Percentiles rank a stretch among this genome's conserved stretches.
These are phyloP conservation scores for Tardiomyces digboiensis DNA, from an alignment of 1,139 yeast genomes.

Conservation along the genomic window DNA sequence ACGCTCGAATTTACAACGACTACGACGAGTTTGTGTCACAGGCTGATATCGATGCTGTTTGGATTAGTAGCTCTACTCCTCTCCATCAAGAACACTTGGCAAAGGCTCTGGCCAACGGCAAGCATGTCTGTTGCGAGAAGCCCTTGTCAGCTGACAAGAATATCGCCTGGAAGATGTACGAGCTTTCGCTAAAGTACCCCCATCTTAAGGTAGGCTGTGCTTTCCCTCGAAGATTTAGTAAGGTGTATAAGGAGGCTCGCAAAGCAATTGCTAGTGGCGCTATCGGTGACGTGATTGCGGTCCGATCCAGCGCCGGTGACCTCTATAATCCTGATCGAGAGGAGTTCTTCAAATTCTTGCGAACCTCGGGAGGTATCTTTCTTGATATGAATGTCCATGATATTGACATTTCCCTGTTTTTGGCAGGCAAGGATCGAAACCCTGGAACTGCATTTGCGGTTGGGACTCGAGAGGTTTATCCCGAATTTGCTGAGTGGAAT, in stretches of 20 bases:
- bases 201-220: slow-evolving; percentile 6
- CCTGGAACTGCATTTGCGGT: slow-evolving; percentile 8
- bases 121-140: slow-evolving; percentile 9
- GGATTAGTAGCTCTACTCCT: slow-evolving; percentile 8
- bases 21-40: slow-evolving; percentile 7
- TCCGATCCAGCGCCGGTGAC: background rate
- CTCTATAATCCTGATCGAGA: background rate
- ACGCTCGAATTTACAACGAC: slow-evolving; percentile 6
- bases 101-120: slow-evolving; percentile 6
- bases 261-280: background rate
- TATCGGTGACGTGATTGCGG: slow-evolving; percentile 1
- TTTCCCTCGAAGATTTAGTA: slow-evolving; percentile 7
- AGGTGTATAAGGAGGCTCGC: slow-evolving; percentile 3
- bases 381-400: slow-evolving; percentile 8
- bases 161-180: slow-evolving; percentile 2
- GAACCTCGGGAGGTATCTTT: slow-evolving; percentile 9
- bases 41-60: slow-evolving; percentile 6
- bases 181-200: slow-evolving; percentile 5
- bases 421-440: slow-evolving; percentile 5
- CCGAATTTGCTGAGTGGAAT: slow-evolving; percentile 6
- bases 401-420: slow-evolving; percentile 7
- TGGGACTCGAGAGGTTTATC: slow-evolving; percentile 7
- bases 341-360: slow-evolving; percentile 3
- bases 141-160: slow-evolving; percentile 4
- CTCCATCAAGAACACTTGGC: slow-evolving; percentile 8